Evolutionary conservation across 2,329 filamentous ascomycete species (phyloP).

Genomic region (Pseudogymnoascus sp.): DNA sequence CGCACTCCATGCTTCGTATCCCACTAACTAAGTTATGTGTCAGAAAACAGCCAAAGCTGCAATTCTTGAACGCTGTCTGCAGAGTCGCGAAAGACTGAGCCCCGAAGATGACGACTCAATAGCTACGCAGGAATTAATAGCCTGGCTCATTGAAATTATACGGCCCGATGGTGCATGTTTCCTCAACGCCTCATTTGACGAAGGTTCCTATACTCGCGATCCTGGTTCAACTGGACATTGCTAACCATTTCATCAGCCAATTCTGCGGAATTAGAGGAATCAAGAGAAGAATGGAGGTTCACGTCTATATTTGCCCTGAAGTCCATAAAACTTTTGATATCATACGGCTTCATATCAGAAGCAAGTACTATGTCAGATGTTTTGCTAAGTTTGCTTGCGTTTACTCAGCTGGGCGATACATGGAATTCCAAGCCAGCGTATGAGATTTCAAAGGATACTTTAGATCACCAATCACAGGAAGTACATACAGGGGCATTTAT

Average conservation of each 20-base stretch:
- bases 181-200: neutral
- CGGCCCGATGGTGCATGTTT: neutral
- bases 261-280: neutral
- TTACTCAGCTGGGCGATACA: neutral
- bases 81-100: neutral
- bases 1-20: neutral
- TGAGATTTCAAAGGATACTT: neutral
- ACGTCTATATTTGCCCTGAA: neutral
- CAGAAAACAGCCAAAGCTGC: neutral
- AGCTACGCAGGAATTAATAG: neutral
- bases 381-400: neutral
- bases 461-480: neutral
- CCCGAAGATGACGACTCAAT: neutral
- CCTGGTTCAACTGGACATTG: neutral
- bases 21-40: neutral
- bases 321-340: neutral
- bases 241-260: neutral
- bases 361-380: neutral
- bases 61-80: neutral
- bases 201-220: neutral
- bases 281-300: neutral
- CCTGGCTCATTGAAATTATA: neutral
- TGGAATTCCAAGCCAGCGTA: neutral
- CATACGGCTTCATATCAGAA: neutral
- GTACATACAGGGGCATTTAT: conserved; percentile 31